Percentiles rank a stretch among this genome's conserved stretches.
phyloP scores from a whole-genome alignment of 768 basidiomycete genomes.

The Leucocoprinus leucothites region DNA sequence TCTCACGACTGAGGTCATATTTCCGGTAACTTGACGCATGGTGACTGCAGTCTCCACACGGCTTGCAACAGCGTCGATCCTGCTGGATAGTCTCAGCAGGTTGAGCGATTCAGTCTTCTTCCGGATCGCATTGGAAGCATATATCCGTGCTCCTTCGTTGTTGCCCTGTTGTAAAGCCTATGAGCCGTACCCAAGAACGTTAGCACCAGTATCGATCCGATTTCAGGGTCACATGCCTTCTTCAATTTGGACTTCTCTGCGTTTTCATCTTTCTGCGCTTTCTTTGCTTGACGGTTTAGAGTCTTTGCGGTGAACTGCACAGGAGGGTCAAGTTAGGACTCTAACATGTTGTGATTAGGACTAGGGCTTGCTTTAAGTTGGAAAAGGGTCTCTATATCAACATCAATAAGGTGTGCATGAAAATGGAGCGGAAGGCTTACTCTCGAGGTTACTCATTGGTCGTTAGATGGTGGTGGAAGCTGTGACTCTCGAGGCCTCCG shows the following conservation, averaged over 20 bases:
- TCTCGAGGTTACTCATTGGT: conserved; percentile 83
- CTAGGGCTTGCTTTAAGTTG: conserved; percentile 79
- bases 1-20: conserved; percentile 93
- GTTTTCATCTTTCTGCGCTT: conserved; percentile 94
- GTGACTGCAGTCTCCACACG: conserved; percentile 98
- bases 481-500: background rate
- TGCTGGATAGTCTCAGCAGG: conserved; percentile 82
- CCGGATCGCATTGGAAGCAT: conserved; percentile 95
- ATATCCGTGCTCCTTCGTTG: conserved; percentile 95
- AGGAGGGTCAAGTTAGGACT: background rate
- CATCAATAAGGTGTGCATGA: conserved; percentile 24
- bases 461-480: conserved; percentile 12
- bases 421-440: conserved; percentile 44
- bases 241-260: conserved; percentile 87
- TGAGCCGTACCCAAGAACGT: conserved; percentile 1
- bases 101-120: conserved; percentile 97
- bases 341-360: conserved; percentile 7
- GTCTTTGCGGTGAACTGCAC: conserved; percentile 98
- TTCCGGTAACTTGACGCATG: conserved; percentile 94
- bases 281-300: conserved; percentile 91
- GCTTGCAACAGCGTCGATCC: conserved; percentile 96
- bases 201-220: background rate
- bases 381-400: conserved; percentile 84
- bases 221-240: conserved; percentile 55
- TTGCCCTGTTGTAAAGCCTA: conserved; percentile 97